phyloP scores from a whole-genome alignment of 805 yeast species.

The Metschnikowia reukaufii region DNA sequence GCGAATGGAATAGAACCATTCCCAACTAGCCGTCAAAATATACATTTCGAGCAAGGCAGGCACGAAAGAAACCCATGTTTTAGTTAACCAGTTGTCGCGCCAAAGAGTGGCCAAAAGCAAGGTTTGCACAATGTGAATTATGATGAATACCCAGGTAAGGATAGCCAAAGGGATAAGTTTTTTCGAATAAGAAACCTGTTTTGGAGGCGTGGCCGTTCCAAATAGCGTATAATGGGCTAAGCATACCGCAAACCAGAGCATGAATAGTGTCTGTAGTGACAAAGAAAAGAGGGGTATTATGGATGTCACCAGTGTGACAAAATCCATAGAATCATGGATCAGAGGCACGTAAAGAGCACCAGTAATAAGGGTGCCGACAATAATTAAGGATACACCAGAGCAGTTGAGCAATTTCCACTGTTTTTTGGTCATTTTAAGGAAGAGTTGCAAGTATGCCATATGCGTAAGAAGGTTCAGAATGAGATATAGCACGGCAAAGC shows the following conservation, averaged over 20 bases:
- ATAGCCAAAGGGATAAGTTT: constrained; percentile 50
- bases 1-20: constrained; percentile 60
- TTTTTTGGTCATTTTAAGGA: constrained; percentile 25
- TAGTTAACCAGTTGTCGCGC: constrained; percentile 36
- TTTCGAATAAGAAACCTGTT: constrained; percentile 46
- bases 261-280: constrained; percentile 29
- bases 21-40: constrained; percentile 59
- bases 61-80: constrained; percentile 49
- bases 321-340: constrained; percentile 14
- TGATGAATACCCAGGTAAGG: constrained; percentile 41
- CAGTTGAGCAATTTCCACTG: constrained; percentile 30
- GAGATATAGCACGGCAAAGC: constrained; percentile 39
- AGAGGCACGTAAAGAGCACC: constrained; percentile 12
- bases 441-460: constrained; percentile 57
- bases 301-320: constrained; percentile 8
- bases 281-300: constrained; percentile 2
- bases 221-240: constrained; percentile 39
- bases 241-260: constrained; percentile 31
- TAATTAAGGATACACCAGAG: constrained; percentile 20
- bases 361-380: constrained; percentile 19
- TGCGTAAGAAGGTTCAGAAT: constrained; percentile 47
- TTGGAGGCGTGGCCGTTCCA: constrained; percentile 29
- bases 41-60: constrained; percentile 48
- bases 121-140: constrained; percentile 36
- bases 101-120: constrained; percentile 29